Base-by-base conservation (phyloP, 2,329 filamentous ascomycete genomes). In the Bipolaris victoriae region DNA sequence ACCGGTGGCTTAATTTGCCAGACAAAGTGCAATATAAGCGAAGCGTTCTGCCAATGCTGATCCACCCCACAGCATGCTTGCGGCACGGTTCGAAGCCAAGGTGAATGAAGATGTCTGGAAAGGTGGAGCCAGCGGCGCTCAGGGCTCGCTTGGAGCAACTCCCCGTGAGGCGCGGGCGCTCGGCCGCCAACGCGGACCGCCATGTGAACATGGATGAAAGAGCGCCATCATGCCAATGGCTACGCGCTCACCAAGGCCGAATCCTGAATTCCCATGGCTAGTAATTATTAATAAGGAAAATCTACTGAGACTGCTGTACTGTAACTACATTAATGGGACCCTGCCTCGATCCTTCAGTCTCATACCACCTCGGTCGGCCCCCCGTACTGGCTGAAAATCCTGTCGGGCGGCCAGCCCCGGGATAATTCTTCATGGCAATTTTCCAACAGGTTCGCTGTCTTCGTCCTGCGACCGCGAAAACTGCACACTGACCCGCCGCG, bases 401-500 rank as follows among this genome's bases (percentile, higher is more conserved):
- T 18, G 49, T 46, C 18, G 26, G 24, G 24, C 33, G 13, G 20
- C 44, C 33, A 26, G 29, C 44, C 33, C 36, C 51, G 50, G 41
- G 40, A 26, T 45, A 45, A 31, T 24, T 29, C 46, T 55, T 55
- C 48, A 58, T 18, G 48, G 44, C 26, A 36, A 40, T 44, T 55
- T 58, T 37, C 47, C 51, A 45, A 31, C 13, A 3, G 20, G 20
- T 13, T 44, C 29, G 39, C 35, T 45, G 11, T 57, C 50, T 15
- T 63, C 60, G 16, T 61, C 58, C 5, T 43, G 40, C 43, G 57
- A 55, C 13, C 57, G 46, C 7, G 63, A 67, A 20, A 61, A 67
- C n/a, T 67, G 61, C 26, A 67, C 63, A 22, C 63, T 67, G 29
- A 67, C 52, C 20, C 61, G 51, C 6, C 56, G 57, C 20, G 63